phyloP scores from a whole-genome alignment of 805 yeast genomes.

The Diddensiella santjacobensis region DNA sequence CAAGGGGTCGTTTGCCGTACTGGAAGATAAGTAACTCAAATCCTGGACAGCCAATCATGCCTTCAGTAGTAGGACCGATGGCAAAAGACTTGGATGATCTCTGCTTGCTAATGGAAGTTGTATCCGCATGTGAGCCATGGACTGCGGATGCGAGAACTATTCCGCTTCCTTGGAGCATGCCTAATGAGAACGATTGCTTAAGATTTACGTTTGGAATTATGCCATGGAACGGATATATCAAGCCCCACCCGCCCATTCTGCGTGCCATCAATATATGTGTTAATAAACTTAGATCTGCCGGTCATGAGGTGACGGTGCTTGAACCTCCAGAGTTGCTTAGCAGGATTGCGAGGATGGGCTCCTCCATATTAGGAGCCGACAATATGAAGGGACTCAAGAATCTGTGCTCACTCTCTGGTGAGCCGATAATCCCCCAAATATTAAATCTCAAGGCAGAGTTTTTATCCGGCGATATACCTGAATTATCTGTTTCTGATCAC shows the following conservation, averaged over 20 bases:
- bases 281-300: slow-evolving; percentile 21
- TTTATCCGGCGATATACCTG: slow-evolving; percentile 14
- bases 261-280: slow-evolving; percentile 41
- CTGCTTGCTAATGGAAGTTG: slow-evolving; percentile 41
- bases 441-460: background rate
- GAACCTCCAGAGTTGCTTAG: slow-evolving; percentile 37
- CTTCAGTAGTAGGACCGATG: slow-evolving; percentile 50
- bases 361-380: slow-evolving; percentile 64
- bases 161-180: slow-evolving; percentile 16
- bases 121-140: slow-evolving; percentile 23
- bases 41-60: slow-evolving; percentile 44
- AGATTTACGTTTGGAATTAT: slow-evolving; percentile 13
- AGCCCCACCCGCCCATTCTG: slow-evolving; percentile 48
- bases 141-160: slow-evolving; percentile 5
- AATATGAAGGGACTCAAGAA: slow-evolving; percentile 52
- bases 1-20: slow-evolving; percentile 32
- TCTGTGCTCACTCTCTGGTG: slow-evolving; percentile 42
- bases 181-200: background rate
- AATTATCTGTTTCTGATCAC: slow-evolving; percentile 12
- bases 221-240: slow-evolving; percentile 39
- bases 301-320: slow-evolving; percentile 28
- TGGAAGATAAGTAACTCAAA: slow-evolving; percentile 29
- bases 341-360: slow-evolving; percentile 48
- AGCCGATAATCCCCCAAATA: slow-evolving; percentile 4
- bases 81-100: slow-evolving; percentile 38